Percentiles rank a stretch among this genome's conserved stretches.
Conservation (phyloP, 2,329 filamentous ascomycete species). For the Talaromyces sp. region DNA sequence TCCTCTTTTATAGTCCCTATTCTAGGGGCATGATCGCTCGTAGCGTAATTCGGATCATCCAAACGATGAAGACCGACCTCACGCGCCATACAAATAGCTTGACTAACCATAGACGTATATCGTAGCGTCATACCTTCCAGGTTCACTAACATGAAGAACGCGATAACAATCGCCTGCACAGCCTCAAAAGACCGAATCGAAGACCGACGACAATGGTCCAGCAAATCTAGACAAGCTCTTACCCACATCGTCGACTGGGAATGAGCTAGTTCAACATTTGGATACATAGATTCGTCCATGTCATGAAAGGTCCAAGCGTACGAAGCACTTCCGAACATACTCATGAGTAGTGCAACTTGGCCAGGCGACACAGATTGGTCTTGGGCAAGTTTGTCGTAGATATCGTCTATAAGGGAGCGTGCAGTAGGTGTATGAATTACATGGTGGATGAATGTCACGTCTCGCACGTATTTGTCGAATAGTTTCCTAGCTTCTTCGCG, state of each 20-base stretch:
- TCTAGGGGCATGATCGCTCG: background rate
- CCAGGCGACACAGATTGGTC: constrained; percentile 25
- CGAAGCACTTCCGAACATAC: constrained; percentile 33
- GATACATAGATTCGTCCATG: constrained; percentile 19
- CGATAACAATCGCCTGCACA: constrained; percentile 37
- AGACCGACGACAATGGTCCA: constrained; percentile 29
- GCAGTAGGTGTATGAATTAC: constrained; percentile 33
- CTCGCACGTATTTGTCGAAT: constrained; percentile 31
- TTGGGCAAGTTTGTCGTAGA: constrained; percentile 27
- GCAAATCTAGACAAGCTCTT: constrained; percentile 30
- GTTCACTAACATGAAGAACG: constrained; percentile 33
- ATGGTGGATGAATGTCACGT: constrained; percentile 36
- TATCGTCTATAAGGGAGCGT: constrained; percentile 25
- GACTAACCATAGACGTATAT: constrained; percentile 31
- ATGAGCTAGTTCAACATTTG: constrained; percentile 26
- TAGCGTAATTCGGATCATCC: constrained; percentile 17
- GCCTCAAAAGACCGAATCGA: constrained; percentile 33
- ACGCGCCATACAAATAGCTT: constrained; percentile 27
- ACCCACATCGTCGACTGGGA: constrained; percentile 30
- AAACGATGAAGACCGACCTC: constrained; percentile 21
- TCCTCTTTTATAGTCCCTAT: constrained; percentile 30
- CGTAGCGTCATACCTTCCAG: constrained; percentile 36
- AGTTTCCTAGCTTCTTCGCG: constrained; percentile 33
- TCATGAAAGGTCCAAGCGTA: constrained; percentile 31
- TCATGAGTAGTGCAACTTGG: constrained; percentile 30